Percentiles rank a stretch among this genome's conserved stretches.
These are phyloP conservation scores for Earliella scabrosa DNA, from an alignment of 1,284 basidiomycete species.

Conservation along the genomic window DNA sequence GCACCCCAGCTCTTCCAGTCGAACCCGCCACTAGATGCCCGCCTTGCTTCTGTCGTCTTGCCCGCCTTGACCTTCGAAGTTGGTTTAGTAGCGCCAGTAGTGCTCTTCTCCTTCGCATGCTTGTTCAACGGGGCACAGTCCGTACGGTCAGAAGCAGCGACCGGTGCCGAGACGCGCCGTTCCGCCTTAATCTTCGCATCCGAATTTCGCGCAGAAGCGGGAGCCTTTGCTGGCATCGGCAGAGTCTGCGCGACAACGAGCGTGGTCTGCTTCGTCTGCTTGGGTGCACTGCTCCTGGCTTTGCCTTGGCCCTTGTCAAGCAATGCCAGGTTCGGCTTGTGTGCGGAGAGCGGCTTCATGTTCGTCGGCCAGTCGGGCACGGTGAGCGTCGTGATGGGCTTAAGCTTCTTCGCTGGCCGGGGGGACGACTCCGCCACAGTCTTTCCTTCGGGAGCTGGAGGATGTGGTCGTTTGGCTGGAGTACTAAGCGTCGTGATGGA, in stretches of 20 bases:
- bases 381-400: slow-evolving; percentile 16
- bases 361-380: slow-evolving; percentile 17
- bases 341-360: slow-evolving; percentile 15
- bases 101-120: not conserved
- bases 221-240: not conserved
- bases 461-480: not conserved
- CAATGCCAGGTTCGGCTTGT: slow-evolving; percentile 6
- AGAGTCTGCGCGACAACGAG: slow-evolving; percentile 5
- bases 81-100: not conserved
- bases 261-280: slow-evolving; percentile 12
- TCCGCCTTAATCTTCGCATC: not conserved
- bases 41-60: slow-evolving; percentile 1
- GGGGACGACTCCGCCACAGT: not conserved
- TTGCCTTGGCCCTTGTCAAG: not conserved
- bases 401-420: slow-evolving; percentile 18
- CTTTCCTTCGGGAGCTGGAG: not conserved
- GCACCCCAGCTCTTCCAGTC: slow-evolving; percentile 27
- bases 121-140: not conserved
- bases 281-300: not conserved
- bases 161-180: slow-evolving; percentile 12
- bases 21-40: slow-evolving; percentile 4
- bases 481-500: slow-evolving; percentile 16
- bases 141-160: not conserved
- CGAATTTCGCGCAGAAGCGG: not conserved
- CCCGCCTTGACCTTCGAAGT: not conserved